Evolutionary conservation across 2,329 filamentous ascomycete genomes (phyloP).

Genomic region (Talaromyces sp.): DNA sequence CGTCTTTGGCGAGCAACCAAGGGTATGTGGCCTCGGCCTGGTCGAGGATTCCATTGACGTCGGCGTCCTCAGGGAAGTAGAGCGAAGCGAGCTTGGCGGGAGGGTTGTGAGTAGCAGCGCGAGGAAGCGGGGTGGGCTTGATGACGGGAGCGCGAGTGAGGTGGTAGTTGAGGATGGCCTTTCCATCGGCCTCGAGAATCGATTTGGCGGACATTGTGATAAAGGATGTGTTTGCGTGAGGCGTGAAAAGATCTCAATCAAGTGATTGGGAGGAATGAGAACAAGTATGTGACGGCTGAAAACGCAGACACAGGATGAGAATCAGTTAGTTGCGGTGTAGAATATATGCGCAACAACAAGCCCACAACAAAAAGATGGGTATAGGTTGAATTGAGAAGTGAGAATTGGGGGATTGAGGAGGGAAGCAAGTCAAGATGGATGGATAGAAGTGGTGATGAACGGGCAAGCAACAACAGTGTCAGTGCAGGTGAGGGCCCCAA

Average conservation of each 20-base stretch:
- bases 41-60: slow-evolving; percentile 79
- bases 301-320: neutral
- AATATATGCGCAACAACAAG: neutral
- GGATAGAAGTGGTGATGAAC: neutral
- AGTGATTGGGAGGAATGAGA: neutral
- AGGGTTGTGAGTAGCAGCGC: slow-evolving; percentile 83
- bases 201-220: slow-evolving; percentile 89
- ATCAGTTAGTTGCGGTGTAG: neutral
- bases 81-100: slow-evolving; percentile 86
- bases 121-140: slow-evolving; percentile 92
- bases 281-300: slow-evolving; percentile 1
- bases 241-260: neutral
- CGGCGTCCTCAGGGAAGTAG: slow-evolving; percentile 85
- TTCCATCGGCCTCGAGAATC: slow-evolving; percentile 98
- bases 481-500: slow-evolving; percentile 6
- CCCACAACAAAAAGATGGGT: neutral
- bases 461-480: neutral
- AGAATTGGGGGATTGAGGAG: neutral
- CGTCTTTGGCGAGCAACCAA: slow-evolving; percentile 77
- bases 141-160: slow-evolving; percentile 95
- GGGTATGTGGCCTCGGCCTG: slow-evolving; percentile 96
- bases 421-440: neutral
- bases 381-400: neutral
- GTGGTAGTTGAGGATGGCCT: slow-evolving; percentile 99
- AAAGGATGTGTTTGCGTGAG: neutral